phyloP scores from a whole-genome alignment of 352 stramenopile genomes.

The Phytophthora idaei region DNA sequence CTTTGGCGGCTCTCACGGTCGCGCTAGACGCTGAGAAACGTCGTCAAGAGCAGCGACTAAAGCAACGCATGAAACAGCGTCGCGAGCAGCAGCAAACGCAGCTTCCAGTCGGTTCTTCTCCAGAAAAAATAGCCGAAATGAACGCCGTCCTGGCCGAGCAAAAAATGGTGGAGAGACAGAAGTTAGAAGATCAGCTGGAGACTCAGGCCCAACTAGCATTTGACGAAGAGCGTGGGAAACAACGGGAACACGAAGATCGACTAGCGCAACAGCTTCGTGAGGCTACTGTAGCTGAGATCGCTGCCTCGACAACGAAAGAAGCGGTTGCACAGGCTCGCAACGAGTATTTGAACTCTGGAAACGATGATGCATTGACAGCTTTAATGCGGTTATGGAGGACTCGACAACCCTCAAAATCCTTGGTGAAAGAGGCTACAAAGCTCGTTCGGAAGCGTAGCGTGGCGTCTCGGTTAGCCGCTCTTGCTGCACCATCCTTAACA shows the following conservation, averaged over 20 bases:
- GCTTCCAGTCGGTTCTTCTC: conserved; percentile 15
- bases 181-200: conserved; percentile 36
- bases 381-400: conserved; percentile 24
- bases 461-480: conserved; percentile 12
- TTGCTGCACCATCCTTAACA: neutral
- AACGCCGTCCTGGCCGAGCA: conserved; percentile 29
- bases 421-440: neutral
- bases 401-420: conserved; percentile 7
- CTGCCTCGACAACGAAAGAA: conserved; percentile 23
- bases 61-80: conserved; percentile 34
- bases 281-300: conserved; percentile 17
- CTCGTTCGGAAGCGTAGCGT: conserved; percentile 17
- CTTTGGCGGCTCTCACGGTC: conserved; percentile 15
- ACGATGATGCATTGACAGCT: conserved; percentile 10
- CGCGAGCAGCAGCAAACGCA: conserved; percentile 27
- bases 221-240: conserved; percentile 27
- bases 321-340: conserved; percentile 13
- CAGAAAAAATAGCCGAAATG: conserved; percentile 25
- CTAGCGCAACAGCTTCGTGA: conserved; percentile 29
- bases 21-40: conserved; percentile 31
- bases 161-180: conserved; percentile 22
- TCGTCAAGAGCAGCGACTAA: conserved; percentile 32
- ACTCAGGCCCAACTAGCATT: conserved; percentile 27
- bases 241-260: conserved; percentile 25
- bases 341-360: conserved; percentile 10